phyloP scores from a whole-genome alignment of 345 rosid genomes.

The Syzygium oleosum region DNA sequence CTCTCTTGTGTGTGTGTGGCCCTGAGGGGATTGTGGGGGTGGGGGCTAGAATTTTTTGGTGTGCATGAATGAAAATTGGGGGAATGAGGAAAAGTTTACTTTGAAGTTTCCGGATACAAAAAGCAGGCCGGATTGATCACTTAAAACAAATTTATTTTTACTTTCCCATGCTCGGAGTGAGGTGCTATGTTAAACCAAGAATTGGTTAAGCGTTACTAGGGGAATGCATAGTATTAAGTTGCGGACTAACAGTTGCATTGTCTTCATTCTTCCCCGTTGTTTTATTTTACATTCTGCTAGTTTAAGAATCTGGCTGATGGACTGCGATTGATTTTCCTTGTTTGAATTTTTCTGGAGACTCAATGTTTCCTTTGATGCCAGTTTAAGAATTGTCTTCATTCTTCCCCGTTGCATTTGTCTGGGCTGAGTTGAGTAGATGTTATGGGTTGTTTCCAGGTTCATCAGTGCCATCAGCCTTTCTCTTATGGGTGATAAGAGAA shows the following conservation, averaged over 20 bases:
- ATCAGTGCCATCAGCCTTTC: constrained; percentile 17
- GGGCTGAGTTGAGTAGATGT: background rate
- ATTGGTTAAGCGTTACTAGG: background rate
- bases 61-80: background rate
- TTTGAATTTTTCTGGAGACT: background rate
- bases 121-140: background rate
- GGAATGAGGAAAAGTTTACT: background rate
- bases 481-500: constrained; percentile 24
- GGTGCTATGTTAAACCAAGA: background rate
- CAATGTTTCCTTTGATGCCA: background rate
- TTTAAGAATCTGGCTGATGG: background rate
- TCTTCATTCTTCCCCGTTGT: background rate
- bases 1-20: background rate
- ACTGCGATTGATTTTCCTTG: background rate
- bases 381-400: too few relatives aligned
- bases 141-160: background rate
- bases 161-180: background rate
- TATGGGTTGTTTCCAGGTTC: constrained; percentile 9
- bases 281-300: background rate
- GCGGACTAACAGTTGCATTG: background rate
- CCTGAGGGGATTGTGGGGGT: background rate
- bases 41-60: background rate
- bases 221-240: background rate
- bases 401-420: too few relatives aligned
- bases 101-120: background rate